Base-by-base conservation (phyloP, 345 rosid species). In the Salix suchowensis region DNA sequence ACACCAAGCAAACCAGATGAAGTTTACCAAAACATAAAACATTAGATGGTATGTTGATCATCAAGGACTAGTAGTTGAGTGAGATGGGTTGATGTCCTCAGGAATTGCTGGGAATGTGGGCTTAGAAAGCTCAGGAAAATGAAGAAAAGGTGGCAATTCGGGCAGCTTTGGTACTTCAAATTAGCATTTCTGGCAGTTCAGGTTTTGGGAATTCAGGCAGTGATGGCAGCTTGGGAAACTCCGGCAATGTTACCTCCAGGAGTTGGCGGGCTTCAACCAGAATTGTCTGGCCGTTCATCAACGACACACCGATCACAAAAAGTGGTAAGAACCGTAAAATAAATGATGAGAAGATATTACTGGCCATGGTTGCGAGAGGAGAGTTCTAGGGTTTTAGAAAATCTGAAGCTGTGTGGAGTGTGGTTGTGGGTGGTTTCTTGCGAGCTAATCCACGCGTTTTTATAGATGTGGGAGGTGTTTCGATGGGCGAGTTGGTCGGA, bases 21-120 rank as follows among this genome's bases (percentile, higher is more conserved):
- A 55, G 62, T 9, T 1, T n/a, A 4, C 62, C 62, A n/a, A 0
- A n/a, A 55, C 26, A n/a, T n/a, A 4, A 55, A n/a, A n/a, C 62
- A 55, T 55, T 55, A 55, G 28, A 55, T n/a, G 62, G 14, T 55
- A 55, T n/a, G 26, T 7, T n/a, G 0, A 14, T n/a, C 64, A 58
- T 67, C 37, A 76, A 72, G 82, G 77, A 54, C 42, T 19, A 37
- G 75, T 18, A 23, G 50, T 9, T 39, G 82, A n/a, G 39, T 72
- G 77, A 16, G 28, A 11, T 1, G 48, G 72, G 14, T 46, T 44
- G 30, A 46, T 26, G 60, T 73, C 84, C 15, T 68, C 52, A 12
- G 85, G 76, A 37, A 79, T 36, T 65, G 70, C 8, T 11, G 83
- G 85, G 4, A 74, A 16, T 42, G 65, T 37, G 1, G 79, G 77